phyloP scores from a whole-genome alignment of 75 land plant genomes.

The Larix kaempferi region DNA sequence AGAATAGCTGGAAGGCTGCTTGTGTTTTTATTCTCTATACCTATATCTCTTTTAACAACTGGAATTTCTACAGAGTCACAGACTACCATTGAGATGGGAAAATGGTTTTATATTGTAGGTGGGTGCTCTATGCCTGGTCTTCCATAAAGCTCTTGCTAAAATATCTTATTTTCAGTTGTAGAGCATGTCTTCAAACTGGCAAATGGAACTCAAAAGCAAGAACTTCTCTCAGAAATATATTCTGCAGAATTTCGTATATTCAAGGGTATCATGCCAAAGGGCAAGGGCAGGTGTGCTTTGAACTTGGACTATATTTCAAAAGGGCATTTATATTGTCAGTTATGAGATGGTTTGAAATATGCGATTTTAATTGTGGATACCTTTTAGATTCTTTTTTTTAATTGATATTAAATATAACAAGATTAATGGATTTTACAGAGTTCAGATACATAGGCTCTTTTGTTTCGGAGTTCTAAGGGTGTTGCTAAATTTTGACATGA shows the following conservation, averaged over 20 bases:
- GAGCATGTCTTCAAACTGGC: slow-evolving; percentile 89
- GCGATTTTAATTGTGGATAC: neutral
- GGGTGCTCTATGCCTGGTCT: neutral
- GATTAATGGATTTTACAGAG: too few species aligned
- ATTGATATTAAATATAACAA: too few species aligned
- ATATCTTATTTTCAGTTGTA: slow-evolving; percentile 59
- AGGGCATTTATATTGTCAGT: neutral
- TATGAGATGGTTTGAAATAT: neutral
- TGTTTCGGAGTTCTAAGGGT: too few species aligned
- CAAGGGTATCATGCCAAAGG: slow-evolving; percentile 58
- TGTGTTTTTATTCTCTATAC: neutral
- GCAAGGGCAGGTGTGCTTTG: slow-evolving; percentile 61
- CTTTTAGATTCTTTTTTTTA: too few species aligned
- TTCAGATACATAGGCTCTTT: too few species aligned
- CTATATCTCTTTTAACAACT: neutral
- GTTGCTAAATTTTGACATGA: too few species aligned
- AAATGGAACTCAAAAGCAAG: slow-evolving; percentile 74
- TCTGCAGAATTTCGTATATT: slow-evolving; percentile 89
- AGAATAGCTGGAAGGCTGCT: neutral
- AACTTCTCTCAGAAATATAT: slow-evolving; percentile 70
- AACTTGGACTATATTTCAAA: neutral
- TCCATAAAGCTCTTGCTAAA: neutral
- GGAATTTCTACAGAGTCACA: too few species aligned
- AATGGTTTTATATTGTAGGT: neutral
- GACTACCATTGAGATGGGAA: neutral